These are phyloP conservation scores for Gentiana macrophylla DNA, from an alignment of 257 asterid genomes.

Conservation along the genomic window DNA sequence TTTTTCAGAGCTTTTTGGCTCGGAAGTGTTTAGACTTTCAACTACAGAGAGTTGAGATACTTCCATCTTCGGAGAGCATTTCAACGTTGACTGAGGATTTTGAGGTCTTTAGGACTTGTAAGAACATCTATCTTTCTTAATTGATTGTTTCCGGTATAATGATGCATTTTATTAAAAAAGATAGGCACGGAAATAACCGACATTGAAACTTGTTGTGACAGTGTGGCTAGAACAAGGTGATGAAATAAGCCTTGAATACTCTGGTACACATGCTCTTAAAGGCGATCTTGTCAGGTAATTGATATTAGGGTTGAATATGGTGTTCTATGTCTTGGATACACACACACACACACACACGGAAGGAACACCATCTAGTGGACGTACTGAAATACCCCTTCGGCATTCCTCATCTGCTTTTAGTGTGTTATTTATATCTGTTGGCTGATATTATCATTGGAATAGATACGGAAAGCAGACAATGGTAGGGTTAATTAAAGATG, in stretches of 20 bases:
- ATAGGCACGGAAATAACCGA: not conserved
- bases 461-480: slow-evolving; percentile 94
- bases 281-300: slow-evolving; percentile 88
- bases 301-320: not conserved
- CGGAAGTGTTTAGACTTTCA: slow-evolving; percentile 64
- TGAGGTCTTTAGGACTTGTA: slow-evolving; percentile 63
- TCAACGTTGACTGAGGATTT: slow-evolving; percentile 68
- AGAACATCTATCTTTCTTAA: slow-evolving; percentile 15
- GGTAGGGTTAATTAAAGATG: slow-evolving; percentile 77
- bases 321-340: too few species aligned
- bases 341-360: too few species aligned
- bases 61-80: slow-evolving; percentile 54
- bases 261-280: slow-evolving; percentile 94
- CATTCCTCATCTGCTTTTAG: not conserved
- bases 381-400: not conserved
- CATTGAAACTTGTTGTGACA: slow-evolving; percentile 27
- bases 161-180: slow-evolving; percentile 1
- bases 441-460: slow-evolving; percentile 17
- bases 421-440: too few species aligned
- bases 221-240: slow-evolving; percentile 98
- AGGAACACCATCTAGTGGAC: too few species aligned
- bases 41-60: slow-evolving; percentile 66
- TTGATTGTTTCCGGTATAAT: slow-evolving; percentile 8
- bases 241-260: slow-evolving; percentile 91
- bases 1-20: slow-evolving; percentile 84